Base-by-base conservation (phyloP, 78 protist genomes). In the Dictyostelium purpureum region DNA sequence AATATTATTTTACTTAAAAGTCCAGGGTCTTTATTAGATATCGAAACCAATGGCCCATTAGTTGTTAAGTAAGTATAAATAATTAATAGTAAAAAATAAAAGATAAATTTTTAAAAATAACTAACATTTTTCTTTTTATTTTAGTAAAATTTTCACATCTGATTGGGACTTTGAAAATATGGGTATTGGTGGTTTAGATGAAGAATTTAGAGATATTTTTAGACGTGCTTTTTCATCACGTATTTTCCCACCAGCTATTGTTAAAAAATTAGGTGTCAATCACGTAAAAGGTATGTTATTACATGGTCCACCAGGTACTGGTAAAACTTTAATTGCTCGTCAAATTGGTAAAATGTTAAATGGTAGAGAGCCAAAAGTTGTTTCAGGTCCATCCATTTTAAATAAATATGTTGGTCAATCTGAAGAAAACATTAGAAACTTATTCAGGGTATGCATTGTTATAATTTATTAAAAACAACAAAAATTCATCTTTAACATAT, bases 241-340 rank as follows among this genome's bases (percentile, higher is more conserved):
- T 40, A 93, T 98, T 31, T 97, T 97, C 76, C 99, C 99, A 24
- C 97, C 97, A 14, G 61, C 88, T 11, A 38, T 98, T 26, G 75
- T 98, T 11, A 67, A 88, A 82, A 69, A 96, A 74, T 91, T 99
- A 42, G 99, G 99, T 49, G 93, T 98, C 28, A 51, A 26, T 74
- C 99, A 99, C 97, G 99, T 98, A 31, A 98, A 96, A 63, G 99
- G 96, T 37, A 96, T 98, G 54, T 61, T 98, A 54, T 94, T 99
- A 33, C 89, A 96, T 75, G 99, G 99, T n/a, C 99, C 99, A 67
- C 99, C 99, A 21, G 99, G 99, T 33, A 97, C 99, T 12, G 99
- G 99, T 19, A 99, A 99, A 96, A 99, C 99, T 31, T 79, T 99
- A 78, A 99, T 99, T 90, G 99, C 99, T 12, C 88, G 99, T 21